A percentile compares a stretch with the other conserved stretches of the same genome.
These are phyloP conservation scores for Fusarium sp. DNA, from an alignment of 2,329 filamentous ascomycete species.

Conservation along the genomic window DNA sequence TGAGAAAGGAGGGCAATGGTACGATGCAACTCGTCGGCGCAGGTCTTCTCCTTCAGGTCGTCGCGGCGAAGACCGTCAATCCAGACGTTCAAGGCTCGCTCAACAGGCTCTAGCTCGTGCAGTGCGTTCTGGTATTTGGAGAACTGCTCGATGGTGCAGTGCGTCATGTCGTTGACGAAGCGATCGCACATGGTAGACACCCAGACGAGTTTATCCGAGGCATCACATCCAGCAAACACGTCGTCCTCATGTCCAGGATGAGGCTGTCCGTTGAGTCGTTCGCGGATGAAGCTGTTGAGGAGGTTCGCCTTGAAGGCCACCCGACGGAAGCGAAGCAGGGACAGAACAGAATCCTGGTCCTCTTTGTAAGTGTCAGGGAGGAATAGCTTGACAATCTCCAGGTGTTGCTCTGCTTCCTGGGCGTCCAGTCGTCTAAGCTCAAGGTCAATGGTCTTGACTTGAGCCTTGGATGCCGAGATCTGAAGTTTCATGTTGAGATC, in stretches of 20 bases:
- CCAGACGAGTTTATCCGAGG: constrained; percentile 85
- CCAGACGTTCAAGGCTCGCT: constrained; percentile 86
- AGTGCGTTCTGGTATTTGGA: constrained; percentile 79
- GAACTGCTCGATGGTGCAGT: constrained; percentile 82
- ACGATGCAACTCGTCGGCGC: constrained; percentile 80
- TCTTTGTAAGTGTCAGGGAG: constrained; percentile 82
- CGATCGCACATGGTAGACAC: constrained; percentile 84
- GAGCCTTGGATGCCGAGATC: constrained; percentile 86
- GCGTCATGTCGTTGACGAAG: constrained; percentile 81
- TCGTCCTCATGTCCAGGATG: constrained; percentile 79
- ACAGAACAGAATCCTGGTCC: constrained; percentile 86
- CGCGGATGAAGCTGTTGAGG: constrained; percentile 79
- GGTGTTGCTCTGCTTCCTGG: constrained; percentile 85
- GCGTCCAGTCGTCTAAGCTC: constrained; percentile 88
- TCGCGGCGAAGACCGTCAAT: constrained; percentile 85
- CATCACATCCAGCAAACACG: constrained; percentile 79
- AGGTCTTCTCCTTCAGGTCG: constrained; percentile 84
- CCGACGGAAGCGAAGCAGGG: constrained; percentile 86
- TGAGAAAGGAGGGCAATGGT: constrained; percentile 89
- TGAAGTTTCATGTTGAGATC: constrained; percentile 96
- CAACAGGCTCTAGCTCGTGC: constrained; percentile 90
- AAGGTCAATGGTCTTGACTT: constrained; percentile 92
- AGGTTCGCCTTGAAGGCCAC: constrained; percentile 88
- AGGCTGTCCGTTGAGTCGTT: constrained; percentile 73
- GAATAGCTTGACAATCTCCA: constrained; percentile 89